phyloP scores from a whole-genome alignment of 805 yeast species.

The Saccharomycopsis malanga region DNA sequence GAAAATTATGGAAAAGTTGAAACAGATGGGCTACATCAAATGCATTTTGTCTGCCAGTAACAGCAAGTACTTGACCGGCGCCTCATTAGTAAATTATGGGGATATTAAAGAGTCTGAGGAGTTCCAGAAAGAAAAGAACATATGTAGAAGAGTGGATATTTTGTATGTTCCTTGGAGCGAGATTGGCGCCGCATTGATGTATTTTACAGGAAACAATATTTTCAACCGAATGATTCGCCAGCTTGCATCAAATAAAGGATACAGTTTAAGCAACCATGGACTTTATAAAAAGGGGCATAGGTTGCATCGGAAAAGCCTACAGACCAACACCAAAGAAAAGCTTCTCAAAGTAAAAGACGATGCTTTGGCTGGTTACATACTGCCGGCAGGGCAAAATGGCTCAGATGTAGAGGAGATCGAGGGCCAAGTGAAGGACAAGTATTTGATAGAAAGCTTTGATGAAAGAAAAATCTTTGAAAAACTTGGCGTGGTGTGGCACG shows the following conservation, averaged over 20 bases:
- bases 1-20: slow-evolving; percentile 25
- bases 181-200: slow-evolving; percentile 42
- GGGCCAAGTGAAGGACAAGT: slow-evolving; percentile 11
- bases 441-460: slow-evolving; percentile 35
- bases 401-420: slow-evolving; percentile 12
- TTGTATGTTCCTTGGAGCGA: slow-evolving; percentile 39
- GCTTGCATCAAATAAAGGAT: slow-evolving; percentile 35
- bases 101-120: background rate
- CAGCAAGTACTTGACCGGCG: slow-evolving; percentile 16
- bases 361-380: background rate
- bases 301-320: background rate
- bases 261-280: slow-evolving; percentile 38
- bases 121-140: slow-evolving; percentile 25
- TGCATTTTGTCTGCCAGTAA: slow-evolving; percentile 23
- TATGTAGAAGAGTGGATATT: slow-evolving; percentile 50
- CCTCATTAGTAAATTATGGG: slow-evolving; percentile 3
- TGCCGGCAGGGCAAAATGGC: too few species aligned
- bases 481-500: slow-evolving; percentile 33
- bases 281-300: slow-evolving; percentile 22
- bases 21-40: slow-evolving; percentile 26
- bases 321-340: slow-evolving; percentile 1
- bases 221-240: slow-evolving; percentile 43
- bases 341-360: slow-evolving; percentile 1
- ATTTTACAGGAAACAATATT: slow-evolving; percentile 48
- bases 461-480: slow-evolving; percentile 41